These are phyloP conservation scores for Saccharomycopsis capsularis DNA, from an alignment of 805 yeast genomes.

Conservation along the genomic window DNA sequence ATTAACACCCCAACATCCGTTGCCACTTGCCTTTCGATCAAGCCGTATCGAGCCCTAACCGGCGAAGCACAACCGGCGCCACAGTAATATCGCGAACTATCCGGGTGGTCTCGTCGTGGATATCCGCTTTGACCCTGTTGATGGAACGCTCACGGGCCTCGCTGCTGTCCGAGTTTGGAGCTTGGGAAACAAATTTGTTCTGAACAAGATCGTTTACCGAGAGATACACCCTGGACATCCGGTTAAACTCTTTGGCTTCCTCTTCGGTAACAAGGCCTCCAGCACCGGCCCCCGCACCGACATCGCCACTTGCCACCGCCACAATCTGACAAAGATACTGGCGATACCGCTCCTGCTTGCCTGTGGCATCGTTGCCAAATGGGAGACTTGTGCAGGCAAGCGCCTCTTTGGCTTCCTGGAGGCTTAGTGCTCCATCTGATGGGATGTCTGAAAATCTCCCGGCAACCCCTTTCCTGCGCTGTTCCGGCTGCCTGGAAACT, in stretches of 20 bases:
- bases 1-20: no score
- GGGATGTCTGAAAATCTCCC: no score
- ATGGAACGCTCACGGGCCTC: no score
- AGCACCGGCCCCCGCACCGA: no score
- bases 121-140: not conserved
- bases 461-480: no score
- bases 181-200: not conserved
- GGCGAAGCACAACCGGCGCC: not conserved
- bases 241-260: no score
- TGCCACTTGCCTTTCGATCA: no score
- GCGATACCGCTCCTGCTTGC: not conserved
- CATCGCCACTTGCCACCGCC: no score
- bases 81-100: not conserved
- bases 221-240: not conserved
- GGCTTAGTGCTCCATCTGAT: no score
- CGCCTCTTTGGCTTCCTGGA: not conserved
- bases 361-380: not conserved
- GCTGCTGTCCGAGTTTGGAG: no score
- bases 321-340: not conserved
- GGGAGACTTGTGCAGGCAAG: not conserved
- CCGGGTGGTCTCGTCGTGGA: not conserved
- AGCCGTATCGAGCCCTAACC: not conserved
- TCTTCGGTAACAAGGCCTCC: no score
- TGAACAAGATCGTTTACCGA: not conserved
- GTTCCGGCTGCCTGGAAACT: no score